Evolutionary conservation across 768 basidiomycete species (phyloP).

Genomic region (Psilocybe sp.): DNA sequence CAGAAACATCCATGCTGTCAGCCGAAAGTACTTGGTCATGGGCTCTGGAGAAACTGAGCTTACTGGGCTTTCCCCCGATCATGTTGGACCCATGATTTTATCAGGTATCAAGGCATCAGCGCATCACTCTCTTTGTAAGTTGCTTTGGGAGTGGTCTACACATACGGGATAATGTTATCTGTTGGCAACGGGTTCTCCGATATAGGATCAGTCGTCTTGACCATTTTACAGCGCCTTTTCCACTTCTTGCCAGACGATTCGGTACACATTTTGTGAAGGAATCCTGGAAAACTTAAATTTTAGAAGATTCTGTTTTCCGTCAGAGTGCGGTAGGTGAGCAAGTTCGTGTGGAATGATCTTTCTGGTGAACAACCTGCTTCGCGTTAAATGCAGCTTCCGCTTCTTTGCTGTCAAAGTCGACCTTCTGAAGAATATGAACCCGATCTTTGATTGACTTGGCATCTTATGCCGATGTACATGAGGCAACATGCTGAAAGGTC

Average conservation of each 20-base stretch:
- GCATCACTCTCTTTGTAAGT: neutral
- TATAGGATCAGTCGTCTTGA: neutral
- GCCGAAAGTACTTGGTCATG: neutral
- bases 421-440: no score
- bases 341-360: neutral
- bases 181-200: neutral
- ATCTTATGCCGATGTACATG: no score
- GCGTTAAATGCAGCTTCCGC: neutral
- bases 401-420: neutral
- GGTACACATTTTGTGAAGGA: neutral
- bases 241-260: neutral
- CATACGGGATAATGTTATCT: neutral
- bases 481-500: no score
- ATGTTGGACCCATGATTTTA: conserved; percentile 25
- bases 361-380: neutral
- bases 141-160: no score
- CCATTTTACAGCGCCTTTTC: neutral
- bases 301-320: neutral
- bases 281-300: neutral
- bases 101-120: neutral
- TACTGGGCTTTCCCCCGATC: conserved; percentile 25
- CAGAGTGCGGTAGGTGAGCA: neutral
- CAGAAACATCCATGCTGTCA: neutral
- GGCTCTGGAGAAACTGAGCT: neutral
- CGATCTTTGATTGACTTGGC: no score